Percentiles rank a stretch among this genome's conserved stretches.
Evolutionary conservation across 495 filamentous ascomycete species (phyloP).

Genomic region (Ascodesmis nigricans): DNA sequence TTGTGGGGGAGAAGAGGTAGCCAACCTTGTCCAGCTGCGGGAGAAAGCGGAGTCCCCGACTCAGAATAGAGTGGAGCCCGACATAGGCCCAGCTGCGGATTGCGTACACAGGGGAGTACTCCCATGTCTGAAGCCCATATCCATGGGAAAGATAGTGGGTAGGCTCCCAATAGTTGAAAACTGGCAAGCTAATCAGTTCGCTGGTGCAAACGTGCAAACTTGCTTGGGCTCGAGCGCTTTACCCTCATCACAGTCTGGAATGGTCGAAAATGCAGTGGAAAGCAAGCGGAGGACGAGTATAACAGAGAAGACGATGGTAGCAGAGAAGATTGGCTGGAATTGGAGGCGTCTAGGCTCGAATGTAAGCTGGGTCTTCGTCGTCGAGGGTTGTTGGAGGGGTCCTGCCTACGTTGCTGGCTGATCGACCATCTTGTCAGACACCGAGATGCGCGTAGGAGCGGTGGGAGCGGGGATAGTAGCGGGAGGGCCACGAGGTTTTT

Average conservation of each 20-base stretch:
- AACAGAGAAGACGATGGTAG: constrained; percentile 41
- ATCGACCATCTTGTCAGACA: constrained; percentile 5
- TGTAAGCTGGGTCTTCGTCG: too few relatives aligned
- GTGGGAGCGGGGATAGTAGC: background rate
- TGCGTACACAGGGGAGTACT: constrained; percentile 87
- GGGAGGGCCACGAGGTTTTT: too few relatives aligned
- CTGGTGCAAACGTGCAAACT: too few relatives aligned
- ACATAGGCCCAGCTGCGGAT: constrained; percentile 95
- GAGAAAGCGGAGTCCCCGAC: constrained; percentile 39
- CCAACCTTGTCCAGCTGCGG: constrained; percentile 35
- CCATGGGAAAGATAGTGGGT: constrained; percentile 84
- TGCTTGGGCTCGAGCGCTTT: too few relatives aligned
- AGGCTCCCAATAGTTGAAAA: constrained; percentile 99
- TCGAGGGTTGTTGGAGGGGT: too few relatives aligned
- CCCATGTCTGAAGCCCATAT: constrained; percentile 93
- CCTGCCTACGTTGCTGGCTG: too few relatives aligned
- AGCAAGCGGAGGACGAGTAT: constrained; percentile 50
- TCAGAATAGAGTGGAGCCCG: constrained; percentile 54
- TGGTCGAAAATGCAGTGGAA: constrained; percentile 67
- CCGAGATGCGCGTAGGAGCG: constrained; percentile 1
- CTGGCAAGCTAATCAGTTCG: constrained; percentile 19
- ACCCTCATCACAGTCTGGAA: constrained; percentile 89
- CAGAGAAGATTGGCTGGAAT: constrained; percentile 11
- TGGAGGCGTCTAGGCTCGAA: too few relatives aligned
- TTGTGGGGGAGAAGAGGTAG: too few relatives aligned